A percentile compares a stretch with the other conserved stretches of the same genome.
phyloP scores from a whole-genome alignment of 441 rosid species.

The Dalechampia spathulata region DNA sequence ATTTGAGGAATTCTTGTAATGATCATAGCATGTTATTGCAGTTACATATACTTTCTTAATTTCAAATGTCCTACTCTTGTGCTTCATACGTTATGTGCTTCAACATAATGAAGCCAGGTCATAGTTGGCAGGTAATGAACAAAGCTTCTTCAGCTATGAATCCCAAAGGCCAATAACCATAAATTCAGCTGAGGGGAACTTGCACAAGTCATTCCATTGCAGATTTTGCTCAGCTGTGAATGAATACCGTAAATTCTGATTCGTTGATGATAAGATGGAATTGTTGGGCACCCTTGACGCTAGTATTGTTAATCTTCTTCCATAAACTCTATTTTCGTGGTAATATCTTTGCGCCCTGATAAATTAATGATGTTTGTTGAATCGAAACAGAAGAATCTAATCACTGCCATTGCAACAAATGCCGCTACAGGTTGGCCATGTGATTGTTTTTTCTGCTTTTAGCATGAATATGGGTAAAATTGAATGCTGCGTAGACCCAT shows the following conservation, averaged over 20 bases:
- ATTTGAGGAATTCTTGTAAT: conserved; percentile 3
- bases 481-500: too few relatives aligned
- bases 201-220: background rate
- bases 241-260: background rate
- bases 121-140: conserved; percentile 2
- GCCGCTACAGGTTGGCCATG: too few relatives aligned
- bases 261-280: too few relatives aligned
- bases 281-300: background rate
- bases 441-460: background rate
- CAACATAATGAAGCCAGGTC: conserved; percentile 9
- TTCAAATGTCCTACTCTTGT: conserved; percentile 3
- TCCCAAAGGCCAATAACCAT: background rate
- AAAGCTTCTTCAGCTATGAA: background rate
- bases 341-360: background rate
- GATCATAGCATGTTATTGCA: background rate
- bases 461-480: too few relatives aligned
- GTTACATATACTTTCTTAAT: conserved; percentile 1
- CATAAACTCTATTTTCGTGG: background rate
- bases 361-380: background rate
- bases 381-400: background rate
- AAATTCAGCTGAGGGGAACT: conserved; percentile 3
- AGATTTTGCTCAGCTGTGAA: background rate
- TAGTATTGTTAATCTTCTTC: background rate
- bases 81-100: background rate
- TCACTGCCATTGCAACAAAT: background rate